phyloP scores from a whole-genome alignment of 768 basidiomycete species.

The Collybia sordida region DNA sequence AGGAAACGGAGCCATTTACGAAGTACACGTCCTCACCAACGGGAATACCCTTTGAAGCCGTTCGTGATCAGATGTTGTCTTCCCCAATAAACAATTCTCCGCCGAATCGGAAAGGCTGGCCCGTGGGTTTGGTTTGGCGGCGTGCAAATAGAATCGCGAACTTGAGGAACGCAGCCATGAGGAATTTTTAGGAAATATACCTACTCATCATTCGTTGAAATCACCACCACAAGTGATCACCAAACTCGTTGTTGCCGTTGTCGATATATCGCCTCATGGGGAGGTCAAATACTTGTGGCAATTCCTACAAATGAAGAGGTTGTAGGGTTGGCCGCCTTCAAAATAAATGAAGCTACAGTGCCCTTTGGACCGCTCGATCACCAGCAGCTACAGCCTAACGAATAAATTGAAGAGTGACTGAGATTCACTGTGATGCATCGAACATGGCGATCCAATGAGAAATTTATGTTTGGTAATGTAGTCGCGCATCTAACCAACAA shows the following conservation, averaged over 20 bases:
- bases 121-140: constrained; percentile 44
- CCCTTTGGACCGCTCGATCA: neutral
- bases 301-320: constrained; percentile 49
- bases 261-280: constrained; percentile 45
- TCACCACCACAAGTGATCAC: constrained; percentile 52
- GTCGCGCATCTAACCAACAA: constrained; percentile 49
- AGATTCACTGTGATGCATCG: constrained; percentile 35
- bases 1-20: constrained; percentile 24
- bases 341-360: constrained; percentile 28
- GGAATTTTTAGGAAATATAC: constrained; percentile 32
- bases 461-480: constrained; percentile 40
- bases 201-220: constrained; percentile 23
- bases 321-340: constrained; percentile 51
- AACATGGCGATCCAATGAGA: constrained; percentile 35
- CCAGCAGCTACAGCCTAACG: neutral
- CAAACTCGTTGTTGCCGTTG: constrained; percentile 48
- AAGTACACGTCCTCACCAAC: constrained; percentile 35
- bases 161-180: constrained; percentile 33
- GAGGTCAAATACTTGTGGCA: constrained; percentile 53
- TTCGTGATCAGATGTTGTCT: constrained; percentile 11
- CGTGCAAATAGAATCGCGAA: constrained; percentile 40
- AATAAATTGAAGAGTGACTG: constrained; percentile 12
- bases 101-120: constrained; percentile 21
- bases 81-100: constrained; percentile 21
- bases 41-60: constrained; percentile 36